Conservation (phyloP, 2,329 filamentous ascomycete genomes). For the Tolypocladium guangdongense region DNA sequence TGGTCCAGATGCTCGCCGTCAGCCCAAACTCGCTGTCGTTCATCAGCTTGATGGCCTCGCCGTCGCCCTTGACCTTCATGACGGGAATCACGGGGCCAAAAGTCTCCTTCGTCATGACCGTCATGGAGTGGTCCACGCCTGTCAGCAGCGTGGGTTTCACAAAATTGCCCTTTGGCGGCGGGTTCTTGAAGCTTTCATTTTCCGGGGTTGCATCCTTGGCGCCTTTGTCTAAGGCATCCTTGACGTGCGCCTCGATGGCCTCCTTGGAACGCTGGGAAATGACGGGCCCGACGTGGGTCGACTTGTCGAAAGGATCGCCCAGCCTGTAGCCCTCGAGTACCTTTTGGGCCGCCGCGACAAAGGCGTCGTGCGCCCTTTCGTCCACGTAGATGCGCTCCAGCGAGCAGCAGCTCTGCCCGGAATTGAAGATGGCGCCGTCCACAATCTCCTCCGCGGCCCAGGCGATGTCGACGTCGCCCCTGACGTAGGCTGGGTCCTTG, state of each 20-base stretch:
- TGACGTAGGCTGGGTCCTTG: conserved; percentile 87
- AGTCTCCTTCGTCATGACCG: conserved; percentile 86
- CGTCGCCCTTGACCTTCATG: conserved; percentile 72
- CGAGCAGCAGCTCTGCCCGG: conserved; percentile 94
- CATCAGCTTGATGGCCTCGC: conserved; percentile 76
- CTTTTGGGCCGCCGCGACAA: conserved; percentile 67
- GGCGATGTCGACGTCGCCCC: conserved; percentile 72
- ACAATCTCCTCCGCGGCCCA: conserved; percentile 95
- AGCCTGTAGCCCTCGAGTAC: conserved; percentile 75
- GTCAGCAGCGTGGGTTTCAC: conserved; percentile 77
- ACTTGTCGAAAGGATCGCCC: conserved; percentile 73
- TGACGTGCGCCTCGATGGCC: conserved; percentile 66
- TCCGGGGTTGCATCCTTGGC: conserved; percentile 76
- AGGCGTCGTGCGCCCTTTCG: conserved; percentile 71
- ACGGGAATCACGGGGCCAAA: conserved; percentile 90
- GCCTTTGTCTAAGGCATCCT: conserved; percentile 73
- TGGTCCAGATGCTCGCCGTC: conserved; percentile 96
- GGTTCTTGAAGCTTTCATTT: conserved; percentile 63
- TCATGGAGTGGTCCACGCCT: conserved; percentile 71
- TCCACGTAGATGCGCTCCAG: conserved; percentile 89
- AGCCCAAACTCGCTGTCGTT: conserved; percentile 92
- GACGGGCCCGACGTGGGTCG: conserved; percentile 79
- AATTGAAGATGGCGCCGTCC: conserved; percentile 94
- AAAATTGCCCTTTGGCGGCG: conserved; percentile 74
- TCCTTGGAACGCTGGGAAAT: conserved; percentile 71